phyloP scores from a whole-genome alignment of 2,329 filamentous ascomycete genomes.

The Ascochyta viciae-villosae region DNA sequence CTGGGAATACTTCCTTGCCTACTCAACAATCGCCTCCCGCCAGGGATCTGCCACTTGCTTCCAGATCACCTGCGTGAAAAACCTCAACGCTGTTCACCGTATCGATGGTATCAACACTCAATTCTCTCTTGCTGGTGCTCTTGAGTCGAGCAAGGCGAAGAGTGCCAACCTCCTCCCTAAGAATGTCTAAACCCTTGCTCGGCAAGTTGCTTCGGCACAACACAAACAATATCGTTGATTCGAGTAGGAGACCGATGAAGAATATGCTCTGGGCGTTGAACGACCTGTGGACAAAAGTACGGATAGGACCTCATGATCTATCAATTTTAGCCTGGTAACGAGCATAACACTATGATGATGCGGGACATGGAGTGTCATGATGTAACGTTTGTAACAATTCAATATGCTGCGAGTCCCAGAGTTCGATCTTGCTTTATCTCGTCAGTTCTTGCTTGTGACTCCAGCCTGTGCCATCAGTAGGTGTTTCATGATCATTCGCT shows the following conservation, averaged over 20 bases:
- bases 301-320: neutral
- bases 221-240: neutral
- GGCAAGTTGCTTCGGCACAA: neutral
- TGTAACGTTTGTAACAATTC: constrained; percentile 14
- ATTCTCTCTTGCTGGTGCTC: constrained; percentile 72
- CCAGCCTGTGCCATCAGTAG: no score
- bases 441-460: neutral
- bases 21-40: constrained; percentile 81
- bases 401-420: neutral
- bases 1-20: constrained; percentile 91
- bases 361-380: constrained; percentile 11
- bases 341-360: constrained; percentile 12
- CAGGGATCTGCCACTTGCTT: constrained; percentile 86
- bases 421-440: neutral
- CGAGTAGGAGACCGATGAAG: neutral
- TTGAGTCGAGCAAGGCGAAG: constrained; percentile 57
- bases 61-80: constrained; percentile 88
- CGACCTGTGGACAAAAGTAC: constrained; percentile 6
- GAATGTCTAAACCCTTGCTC: constrained; percentile 2
- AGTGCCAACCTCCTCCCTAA: constrained; percentile 16
- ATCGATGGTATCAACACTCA: constrained; percentile 75
- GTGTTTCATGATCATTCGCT: no score
- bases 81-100: constrained; percentile 85
- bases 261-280: neutral
- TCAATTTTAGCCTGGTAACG: neutral